Evolutionary conservation across 2,329 filamentous ascomycete genomes (phyloP).

Genomic region (Rutstroemia sp.): DNA sequence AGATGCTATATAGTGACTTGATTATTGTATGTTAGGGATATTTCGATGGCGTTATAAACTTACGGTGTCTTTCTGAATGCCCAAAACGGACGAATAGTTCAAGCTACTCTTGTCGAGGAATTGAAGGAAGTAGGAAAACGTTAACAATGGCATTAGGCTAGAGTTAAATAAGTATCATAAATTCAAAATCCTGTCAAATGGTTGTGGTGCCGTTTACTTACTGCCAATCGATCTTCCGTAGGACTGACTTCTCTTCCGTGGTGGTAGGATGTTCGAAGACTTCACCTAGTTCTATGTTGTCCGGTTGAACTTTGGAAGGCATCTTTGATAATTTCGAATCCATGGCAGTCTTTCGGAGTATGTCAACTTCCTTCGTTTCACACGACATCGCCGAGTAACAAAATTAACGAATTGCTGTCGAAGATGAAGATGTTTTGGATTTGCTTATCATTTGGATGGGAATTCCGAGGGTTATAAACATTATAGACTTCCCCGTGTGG

Average conservation of each 20-base stretch:
- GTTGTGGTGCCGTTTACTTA: background rate
- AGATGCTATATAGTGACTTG: slow-evolving; percentile 20
- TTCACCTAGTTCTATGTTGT: background rate
- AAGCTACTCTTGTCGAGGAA: slow-evolving; percentile 8
- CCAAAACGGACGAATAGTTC: slow-evolving; percentile 35
- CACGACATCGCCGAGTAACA: background rate
- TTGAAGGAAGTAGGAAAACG: background rate
- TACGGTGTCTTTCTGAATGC: slow-evolving; percentile 36
- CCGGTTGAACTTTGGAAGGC: background rate
- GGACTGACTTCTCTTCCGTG: background rate
- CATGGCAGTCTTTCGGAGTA: background rate
- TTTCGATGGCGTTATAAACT: background rate
- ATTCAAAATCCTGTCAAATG: too few species aligned
- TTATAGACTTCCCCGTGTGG: too few species aligned
- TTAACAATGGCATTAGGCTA: slow-evolving; percentile 2
- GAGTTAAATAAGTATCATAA: background rate
- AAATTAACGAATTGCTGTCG: background rate
- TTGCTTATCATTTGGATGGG: too few species aligned
- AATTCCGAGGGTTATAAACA: too few species aligned
- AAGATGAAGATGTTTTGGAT: background rate
- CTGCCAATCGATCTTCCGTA: background rate
- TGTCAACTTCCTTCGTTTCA: background rate
- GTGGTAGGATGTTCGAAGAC: background rate
- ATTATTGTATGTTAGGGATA: background rate
- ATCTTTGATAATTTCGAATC: background rate